A percentile compares a stretch with the other conserved stretches of the same genome.
phyloP scores from a whole-genome alignment of 805 yeast species.

The Suhomyces tanzawaensis region DNA sequence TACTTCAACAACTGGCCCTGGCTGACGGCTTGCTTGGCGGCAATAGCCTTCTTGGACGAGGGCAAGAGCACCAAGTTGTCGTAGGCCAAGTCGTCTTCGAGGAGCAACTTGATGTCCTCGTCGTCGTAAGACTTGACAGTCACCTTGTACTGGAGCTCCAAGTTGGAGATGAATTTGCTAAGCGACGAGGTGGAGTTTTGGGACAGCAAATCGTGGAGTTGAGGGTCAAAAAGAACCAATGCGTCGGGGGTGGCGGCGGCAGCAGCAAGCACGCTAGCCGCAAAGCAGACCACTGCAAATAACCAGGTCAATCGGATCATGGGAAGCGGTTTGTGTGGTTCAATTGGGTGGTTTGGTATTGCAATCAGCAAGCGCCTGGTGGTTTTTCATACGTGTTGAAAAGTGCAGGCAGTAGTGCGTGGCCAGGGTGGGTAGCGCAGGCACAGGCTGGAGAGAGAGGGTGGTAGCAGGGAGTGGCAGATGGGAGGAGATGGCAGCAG shows the following conservation, averaged over 20 bases:
- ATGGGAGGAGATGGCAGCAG: too few species aligned
- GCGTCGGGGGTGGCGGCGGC: slow-evolving; percentile 6
- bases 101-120: slow-evolving; percentile 19
- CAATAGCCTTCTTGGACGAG: slow-evolving; percentile 30
- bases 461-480: too few species aligned
- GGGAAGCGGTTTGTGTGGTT: neutral
- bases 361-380: neutral
- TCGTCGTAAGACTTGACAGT: slow-evolving; percentile 22
- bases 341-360: neutral
- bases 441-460: too few species aligned
- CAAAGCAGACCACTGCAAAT: neutral
- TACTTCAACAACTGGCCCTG: slow-evolving; percentile 53
- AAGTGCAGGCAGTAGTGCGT: too few species aligned
- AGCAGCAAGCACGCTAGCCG: slow-evolving; percentile 3
- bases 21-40: slow-evolving; percentile 26
- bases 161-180: slow-evolving; percentile 20
- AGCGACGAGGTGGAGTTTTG: slow-evolving; percentile 15
- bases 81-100: slow-evolving; percentile 22
- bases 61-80: slow-evolving; percentile 37
- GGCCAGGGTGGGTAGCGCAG: too few species aligned
- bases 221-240: slow-evolving; percentile 36
- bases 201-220: slow-evolving; percentile 19
- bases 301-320: slow-evolving; percentile 5
- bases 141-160: slow-evolving; percentile 17
- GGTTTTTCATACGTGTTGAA: slow-evolving; percentile 4